Evolutionary conservation across 768 basidiomycete species (phyloP), one percentile per base, ranked within the genome.

Genomic region (Leucocoprinus sp.): DNA sequence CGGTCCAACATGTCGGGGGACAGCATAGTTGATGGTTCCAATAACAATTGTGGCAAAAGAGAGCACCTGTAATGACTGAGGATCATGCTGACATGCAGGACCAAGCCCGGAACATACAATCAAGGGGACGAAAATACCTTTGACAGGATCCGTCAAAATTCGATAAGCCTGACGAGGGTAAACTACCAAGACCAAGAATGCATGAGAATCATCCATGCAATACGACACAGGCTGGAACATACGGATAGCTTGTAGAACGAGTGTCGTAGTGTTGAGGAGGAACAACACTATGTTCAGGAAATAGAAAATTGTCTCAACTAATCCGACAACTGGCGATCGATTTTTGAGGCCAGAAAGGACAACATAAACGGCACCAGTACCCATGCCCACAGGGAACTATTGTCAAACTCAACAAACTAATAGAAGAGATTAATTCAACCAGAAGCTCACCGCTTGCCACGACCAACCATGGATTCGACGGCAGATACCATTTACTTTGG

Each of bases 41-140:
- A 74, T 71, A 44, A 73, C 59, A 37, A 73, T 69, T 4, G 70
- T 72, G 6, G 72, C 72, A 49, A 73, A 72, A 3, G 70, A 72
- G n/a, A 73, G 59, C 5, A 71, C 70, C 69, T 71, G 34, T 18
- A 27, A 15, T 18, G 18, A 14, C 27, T n/a, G 3, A 26, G 41
- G 31, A n/a, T n/a, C 11, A 21, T 26, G 19, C 8, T 23, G 37
- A 14, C 9, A 17, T 4, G 22, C 2, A 33, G 17, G 36, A 8
- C n/a, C 15, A 15, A 12, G 21, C 21, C 18, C 27, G 6, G 2
- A 8, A 48, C 54, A 28, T 34, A 63, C 59, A 44, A 60, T 52
- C 28, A 62, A 41, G 18, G 63, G 61, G 15, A 72, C 69, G 47
- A 73, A 73, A 18, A 74, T 59, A n/a, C 67, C 63, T 43, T 66